Percentiles rank a stretch among this genome's conserved stretches.
Conservation (phyloP, 176 grass and related monocot species). For the Ampelocalamus luodianensis region DNA sequence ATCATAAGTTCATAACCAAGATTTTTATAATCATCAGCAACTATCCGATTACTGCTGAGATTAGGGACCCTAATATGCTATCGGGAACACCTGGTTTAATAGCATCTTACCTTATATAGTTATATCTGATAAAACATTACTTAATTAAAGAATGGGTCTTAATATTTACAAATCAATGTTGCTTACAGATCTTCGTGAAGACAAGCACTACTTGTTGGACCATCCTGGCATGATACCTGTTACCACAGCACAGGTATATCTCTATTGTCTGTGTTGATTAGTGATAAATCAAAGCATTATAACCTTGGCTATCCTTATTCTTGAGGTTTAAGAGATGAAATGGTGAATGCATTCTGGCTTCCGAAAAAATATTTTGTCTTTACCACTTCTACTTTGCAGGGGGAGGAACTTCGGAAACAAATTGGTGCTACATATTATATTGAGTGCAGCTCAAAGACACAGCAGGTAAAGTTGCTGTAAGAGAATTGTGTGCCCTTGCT, state of each 20-base stretch:
- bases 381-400: conserved; percentile 50
- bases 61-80: background rate
- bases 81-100: background rate
- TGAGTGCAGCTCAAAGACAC: conserved; percentile 99
- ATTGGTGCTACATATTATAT: conserved; percentile 90
- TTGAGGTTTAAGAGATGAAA: conserved; percentile 15
- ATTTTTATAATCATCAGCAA: background rate
- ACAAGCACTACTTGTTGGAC: conserved; percentile 94
- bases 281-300: conserved; percentile 6
- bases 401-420: conserved; percentile 93
- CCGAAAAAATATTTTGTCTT: background rate
- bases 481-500: conserved; percentile 1
- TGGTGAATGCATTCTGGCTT: conserved; percentile 1
- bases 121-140: background rate
- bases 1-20: background rate
- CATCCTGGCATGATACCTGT: conserved; percentile 94
- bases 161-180: conserved; percentile 34
- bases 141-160: conserved; percentile 8
- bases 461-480: conserved; percentile 66
- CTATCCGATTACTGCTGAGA: background rate
- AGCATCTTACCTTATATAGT: background rate
- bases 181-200: conserved; percentile 93
- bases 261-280: conserved; percentile 23
- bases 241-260: conserved; percentile 81
- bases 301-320: conserved; percentile 17